Conservation (phyloP, 169 alveolate species). For the Eimeria maxima region DNA sequence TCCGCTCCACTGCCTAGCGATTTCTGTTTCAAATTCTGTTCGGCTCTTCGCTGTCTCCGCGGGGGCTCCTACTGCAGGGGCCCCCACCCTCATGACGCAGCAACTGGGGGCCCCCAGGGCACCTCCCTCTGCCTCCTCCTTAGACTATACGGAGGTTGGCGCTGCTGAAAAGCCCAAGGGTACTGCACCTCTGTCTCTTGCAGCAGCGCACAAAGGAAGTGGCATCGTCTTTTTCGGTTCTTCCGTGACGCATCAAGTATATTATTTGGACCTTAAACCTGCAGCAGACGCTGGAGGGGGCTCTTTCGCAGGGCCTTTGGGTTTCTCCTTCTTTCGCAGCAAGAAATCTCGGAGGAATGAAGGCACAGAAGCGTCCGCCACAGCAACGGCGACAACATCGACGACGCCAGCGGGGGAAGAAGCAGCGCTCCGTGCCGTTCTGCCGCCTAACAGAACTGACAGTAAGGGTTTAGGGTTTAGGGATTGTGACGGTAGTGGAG, state of each 20-base stretch:
- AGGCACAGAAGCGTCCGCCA: background rate
- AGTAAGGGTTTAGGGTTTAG: constrained; percentile 51
- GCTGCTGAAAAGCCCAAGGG: background rate
- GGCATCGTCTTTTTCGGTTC: background rate
- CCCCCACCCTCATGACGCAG: background rate
- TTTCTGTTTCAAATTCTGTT: background rate
- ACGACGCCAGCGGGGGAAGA: background rate
- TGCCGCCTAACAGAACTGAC: background rate
- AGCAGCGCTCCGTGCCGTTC: constrained; percentile 24
- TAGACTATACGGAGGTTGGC: background rate
- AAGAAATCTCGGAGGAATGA: background rate
- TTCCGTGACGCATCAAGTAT: background rate
- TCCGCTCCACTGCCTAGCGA: constrained; percentile 6
- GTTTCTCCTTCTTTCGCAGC: background rate
- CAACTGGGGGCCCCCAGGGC: background rate
- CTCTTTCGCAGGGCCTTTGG: background rate
- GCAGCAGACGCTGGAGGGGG: background rate
- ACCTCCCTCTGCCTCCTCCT: background rate
- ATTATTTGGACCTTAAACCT: background rate
- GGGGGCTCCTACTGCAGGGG: background rate
- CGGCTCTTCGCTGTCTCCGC: constrained; percentile 35
- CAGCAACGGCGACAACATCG: background rate
- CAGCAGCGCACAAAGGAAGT: constrained; percentile 35
- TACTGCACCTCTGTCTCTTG: background rate
- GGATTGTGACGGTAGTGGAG: background rate